phyloP scores from a whole-genome alignment of 768 basidiomycete genomes.

The Serendipita sp. region DNA sequence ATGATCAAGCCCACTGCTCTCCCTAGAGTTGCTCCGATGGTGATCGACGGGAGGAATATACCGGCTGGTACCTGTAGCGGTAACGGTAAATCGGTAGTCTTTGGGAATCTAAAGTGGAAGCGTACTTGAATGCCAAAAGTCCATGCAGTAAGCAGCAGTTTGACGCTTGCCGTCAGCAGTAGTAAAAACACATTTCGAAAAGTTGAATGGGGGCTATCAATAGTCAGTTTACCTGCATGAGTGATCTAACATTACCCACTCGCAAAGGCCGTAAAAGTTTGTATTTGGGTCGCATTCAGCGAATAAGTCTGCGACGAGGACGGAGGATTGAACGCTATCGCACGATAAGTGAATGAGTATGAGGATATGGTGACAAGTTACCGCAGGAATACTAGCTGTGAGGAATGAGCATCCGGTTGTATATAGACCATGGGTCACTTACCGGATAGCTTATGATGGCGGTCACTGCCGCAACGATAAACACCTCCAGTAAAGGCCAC shows the following conservation, averaged over 20 bases:
- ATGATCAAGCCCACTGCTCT: constrained; percentile 53
- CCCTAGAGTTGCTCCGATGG: constrained; percentile 57
- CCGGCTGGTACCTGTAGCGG: constrained; percentile 61
- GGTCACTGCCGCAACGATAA: constrained; percentile 45
- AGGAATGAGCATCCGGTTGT: background rate
- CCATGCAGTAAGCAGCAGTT: constrained; percentile 53
- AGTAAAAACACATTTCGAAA: constrained; percentile 55
- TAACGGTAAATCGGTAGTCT: background rate
- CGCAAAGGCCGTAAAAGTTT: constrained; percentile 68
- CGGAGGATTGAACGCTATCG: constrained; percentile 52
- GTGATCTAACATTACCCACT: constrained; percentile 28
- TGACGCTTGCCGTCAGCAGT: constrained; percentile 43
- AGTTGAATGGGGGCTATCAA: constrained; percentile 41
- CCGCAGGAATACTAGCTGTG: constrained; percentile 53
- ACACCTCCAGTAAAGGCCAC: constrained; percentile 52
- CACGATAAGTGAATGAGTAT: background rate
- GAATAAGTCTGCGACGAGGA: constrained; percentile 70
- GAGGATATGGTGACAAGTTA: constrained; percentile 14
- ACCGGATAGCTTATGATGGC: constrained; percentile 59
- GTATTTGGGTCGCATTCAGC: constrained; percentile 64
- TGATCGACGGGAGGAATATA: constrained; percentile 62
- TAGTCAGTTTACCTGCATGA: background rate
- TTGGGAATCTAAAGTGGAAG: background rate
- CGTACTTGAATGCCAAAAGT: constrained; percentile 66
- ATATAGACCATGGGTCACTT: constrained; percentile 13